Evolutionary conservation across 1,284 basidiomycete genomes (phyloP).

Genomic region (Cystobasidium sp.): DNA sequence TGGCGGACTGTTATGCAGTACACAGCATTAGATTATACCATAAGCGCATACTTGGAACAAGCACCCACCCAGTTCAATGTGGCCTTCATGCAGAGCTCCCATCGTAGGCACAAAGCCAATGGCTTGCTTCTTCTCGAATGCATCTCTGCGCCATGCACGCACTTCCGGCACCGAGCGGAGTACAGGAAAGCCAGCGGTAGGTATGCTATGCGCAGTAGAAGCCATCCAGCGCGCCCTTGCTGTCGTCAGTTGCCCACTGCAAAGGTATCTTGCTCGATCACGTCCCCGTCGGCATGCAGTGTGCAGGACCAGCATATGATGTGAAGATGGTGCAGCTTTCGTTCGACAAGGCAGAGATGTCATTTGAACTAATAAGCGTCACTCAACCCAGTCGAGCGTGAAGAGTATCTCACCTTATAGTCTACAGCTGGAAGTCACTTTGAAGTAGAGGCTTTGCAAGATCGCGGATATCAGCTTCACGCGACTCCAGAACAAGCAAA

Average conservation of each 20-base stretch:
- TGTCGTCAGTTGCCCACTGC: neutral
- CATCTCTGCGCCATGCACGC: conserved; percentile 75
- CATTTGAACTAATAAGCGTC: too few relatives aligned
- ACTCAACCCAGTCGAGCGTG: too few relatives aligned
- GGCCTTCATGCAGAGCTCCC: conserved; percentile 94
- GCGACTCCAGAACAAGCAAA: neutral
- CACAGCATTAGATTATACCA: neutral
- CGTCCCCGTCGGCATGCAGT: conserved; percentile 1
- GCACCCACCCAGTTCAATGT: conserved; percentile 76
- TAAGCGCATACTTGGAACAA: neutral
- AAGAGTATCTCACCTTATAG: too few relatives aligned
- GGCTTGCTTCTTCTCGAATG: conserved; percentile 65
- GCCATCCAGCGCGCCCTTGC: conserved; percentile 5
- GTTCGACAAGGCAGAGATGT: too few relatives aligned
- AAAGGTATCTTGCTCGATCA: conserved; percentile 10
- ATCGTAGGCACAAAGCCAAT: conserved; percentile 96
- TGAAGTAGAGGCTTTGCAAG: too few relatives aligned
- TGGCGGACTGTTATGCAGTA: conserved; percentile 59
- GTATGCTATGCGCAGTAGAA: neutral
- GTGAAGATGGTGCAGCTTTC: neutral
- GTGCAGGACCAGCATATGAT: conserved; percentile 3
- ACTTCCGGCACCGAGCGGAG: conserved; percentile 72
- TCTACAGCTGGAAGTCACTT: too few relatives aligned
- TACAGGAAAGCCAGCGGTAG: conserved; percentile 64
- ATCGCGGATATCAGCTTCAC: neutral